Percentiles rank a stretch among this genome's conserved stretches.
phyloP scores from a whole-genome alignment of 2,329 filamentous ascomycete genomes.

The Lasiodiplodia sp. region DNA sequence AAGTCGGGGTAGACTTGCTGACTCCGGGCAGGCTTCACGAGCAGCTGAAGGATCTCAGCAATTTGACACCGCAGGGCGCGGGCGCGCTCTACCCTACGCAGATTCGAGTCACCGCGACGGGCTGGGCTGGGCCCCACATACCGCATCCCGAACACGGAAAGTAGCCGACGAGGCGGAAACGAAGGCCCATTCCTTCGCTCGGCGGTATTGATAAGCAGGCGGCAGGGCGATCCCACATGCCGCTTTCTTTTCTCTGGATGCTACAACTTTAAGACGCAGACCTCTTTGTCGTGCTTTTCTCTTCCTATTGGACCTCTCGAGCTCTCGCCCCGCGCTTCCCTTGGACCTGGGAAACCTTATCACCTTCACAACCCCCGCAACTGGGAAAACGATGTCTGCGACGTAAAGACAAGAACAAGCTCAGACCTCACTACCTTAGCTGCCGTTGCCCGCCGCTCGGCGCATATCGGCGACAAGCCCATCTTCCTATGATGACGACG shows the following conservation, averaged over 20 bases:
- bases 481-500: background rate
- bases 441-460: background rate
- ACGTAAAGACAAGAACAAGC: background rate
- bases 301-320: background rate
- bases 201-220: conserved; percentile 21
- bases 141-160: conserved; percentile 6
- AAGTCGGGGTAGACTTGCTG: background rate
- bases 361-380: background rate
- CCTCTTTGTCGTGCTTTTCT: background rate
- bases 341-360: background rate
- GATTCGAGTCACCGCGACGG: conserved; percentile 6
- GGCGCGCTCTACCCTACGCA: no score
- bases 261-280: background rate
- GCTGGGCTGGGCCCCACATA: conserved; percentile 1
- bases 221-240: conserved; percentile 7
- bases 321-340: background rate
- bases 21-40: background rate
- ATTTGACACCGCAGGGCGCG: conserved; percentile 10
- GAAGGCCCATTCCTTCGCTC: background rate
- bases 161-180: background rate
- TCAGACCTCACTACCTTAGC: background rate
- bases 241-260: background rate
- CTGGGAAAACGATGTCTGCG: background rate
- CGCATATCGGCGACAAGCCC: background rate
- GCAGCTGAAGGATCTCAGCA: background rate